These are phyloP conservation scores for Solanum etuberosum DNA, from an alignment of 257 asterid species.

Conservation along the genomic window DNA sequence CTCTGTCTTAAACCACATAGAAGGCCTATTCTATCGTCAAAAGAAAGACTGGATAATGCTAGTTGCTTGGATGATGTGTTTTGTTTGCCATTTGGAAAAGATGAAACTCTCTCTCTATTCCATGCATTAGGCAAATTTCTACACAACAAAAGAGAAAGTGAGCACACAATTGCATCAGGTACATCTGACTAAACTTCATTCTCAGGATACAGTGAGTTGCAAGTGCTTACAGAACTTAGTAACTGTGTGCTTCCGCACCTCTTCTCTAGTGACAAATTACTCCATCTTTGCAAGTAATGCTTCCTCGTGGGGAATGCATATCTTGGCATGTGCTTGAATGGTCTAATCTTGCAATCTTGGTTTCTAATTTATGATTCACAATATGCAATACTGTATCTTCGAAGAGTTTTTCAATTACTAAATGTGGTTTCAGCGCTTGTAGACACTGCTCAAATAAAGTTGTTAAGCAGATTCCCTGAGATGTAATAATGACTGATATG, in stretches of 20 bases:
- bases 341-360: not conserved
- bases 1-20: slow-evolving; percentile 50
- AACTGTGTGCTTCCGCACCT: not conserved
- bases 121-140: slow-evolving; percentile 95
- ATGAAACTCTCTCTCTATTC: slow-evolving; percentile 58
- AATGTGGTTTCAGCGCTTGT: not conserved
- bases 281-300: not conserved
- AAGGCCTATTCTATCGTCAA: slow-evolving; percentile 21
- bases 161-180: slow-evolving; percentile 39
- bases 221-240: not conserved
- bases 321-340: not conserved
- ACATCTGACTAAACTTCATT: not conserved
- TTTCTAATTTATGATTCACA: not conserved
- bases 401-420: not conserved
- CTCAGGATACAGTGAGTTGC: not conserved
- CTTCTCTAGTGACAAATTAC: not conserved
- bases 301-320: not conserved
- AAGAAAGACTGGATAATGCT: slow-evolving; percentile 16
- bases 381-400: not conserved
- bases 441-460: not conserved
- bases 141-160: slow-evolving; percentile 66
- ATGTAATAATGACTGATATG: not conserved
- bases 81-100: slow-evolving; percentile 70
- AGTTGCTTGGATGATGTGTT: slow-evolving; percentile 21
- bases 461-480: not conserved